Evolutionary conservation across 2,329 filamentous ascomycete genomes (phyloP).

Genomic region (Tricladium varicosporioides): DNA sequence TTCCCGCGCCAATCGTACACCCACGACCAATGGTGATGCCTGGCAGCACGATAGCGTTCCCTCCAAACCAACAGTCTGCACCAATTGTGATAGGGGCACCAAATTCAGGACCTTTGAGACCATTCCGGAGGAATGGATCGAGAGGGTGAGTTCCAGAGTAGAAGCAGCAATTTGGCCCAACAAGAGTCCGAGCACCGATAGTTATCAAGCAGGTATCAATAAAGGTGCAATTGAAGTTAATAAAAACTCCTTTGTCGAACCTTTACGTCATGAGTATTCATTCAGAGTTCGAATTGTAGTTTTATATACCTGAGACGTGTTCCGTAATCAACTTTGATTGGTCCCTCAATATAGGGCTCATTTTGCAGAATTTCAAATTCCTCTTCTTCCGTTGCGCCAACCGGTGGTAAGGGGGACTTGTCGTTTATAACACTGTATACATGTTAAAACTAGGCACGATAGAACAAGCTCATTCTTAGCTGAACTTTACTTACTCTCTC

Average conservation of each 20-base stretch:
- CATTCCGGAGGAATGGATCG: slow-evolving; percentile 71
- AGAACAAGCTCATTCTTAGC: slow-evolving; percentile 5
- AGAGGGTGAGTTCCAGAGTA: slow-evolving; percentile 75
- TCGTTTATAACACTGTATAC: slow-evolving; percentile 50
- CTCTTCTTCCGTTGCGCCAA: slow-evolving; percentile 52
- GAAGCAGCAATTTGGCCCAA: slow-evolving; percentile 76
- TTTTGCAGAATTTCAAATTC: slow-evolving; percentile 64
- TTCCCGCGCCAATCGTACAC: slow-evolving; percentile 73
- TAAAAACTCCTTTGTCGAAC: slow-evolving; percentile 68
- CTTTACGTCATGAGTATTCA: slow-evolving; percentile 32
- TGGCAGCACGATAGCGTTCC: slow-evolving; percentile 67
- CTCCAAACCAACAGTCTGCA: slow-evolving; percentile 79
- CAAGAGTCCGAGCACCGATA: slow-evolving; percentile 73
- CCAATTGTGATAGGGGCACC: slow-evolving; percentile 74
- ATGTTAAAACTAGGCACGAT: slow-evolving; percentile 7
- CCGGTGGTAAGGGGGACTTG: slow-evolving; percentile 60
- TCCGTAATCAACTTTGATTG: slow-evolving; percentile 75
- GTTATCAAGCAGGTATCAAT: slow-evolving; percentile 74
- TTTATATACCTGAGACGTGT: slow-evolving; percentile 61
- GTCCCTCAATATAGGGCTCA: slow-evolving; percentile 67
- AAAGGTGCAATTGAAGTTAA: slow-evolving; percentile 74
- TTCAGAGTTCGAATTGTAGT: neutral
- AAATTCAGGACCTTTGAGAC: slow-evolving; percentile 69
- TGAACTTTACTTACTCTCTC: slow-evolving; percentile 57
- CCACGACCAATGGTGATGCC: slow-evolving; percentile 78